Percentiles rank a stretch among this genome's conserved stretches.
These are phyloP conservation scores for Allomyces arbusculus DNA, from an alignment of 192 early-diverging fungal species.

Conservation along the genomic window DNA sequence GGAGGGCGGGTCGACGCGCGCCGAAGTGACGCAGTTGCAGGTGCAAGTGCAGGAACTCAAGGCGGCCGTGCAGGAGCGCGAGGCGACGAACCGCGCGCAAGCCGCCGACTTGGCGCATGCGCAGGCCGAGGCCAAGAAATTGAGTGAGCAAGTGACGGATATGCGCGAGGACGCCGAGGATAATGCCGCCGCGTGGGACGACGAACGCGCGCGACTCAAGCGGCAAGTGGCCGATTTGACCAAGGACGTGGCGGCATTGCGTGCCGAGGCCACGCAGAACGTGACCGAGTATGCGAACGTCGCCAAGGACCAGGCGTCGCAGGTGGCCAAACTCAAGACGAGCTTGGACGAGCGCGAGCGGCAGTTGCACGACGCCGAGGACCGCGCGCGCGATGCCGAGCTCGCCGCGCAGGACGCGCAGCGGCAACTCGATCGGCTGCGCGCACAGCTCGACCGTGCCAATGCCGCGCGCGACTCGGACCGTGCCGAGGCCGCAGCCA, in stretches of 20 bases:
- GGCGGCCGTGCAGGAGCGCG: neutral
- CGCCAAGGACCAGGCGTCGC: slow-evolving; percentile 2
- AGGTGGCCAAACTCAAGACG: slow-evolving; percentile 5
- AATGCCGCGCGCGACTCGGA: slow-evolving; percentile 3
- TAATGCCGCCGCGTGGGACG: neutral
- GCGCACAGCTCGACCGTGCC: neutral
- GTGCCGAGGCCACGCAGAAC: neutral
- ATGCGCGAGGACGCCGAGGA: neutral
- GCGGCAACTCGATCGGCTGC: slow-evolving; percentile 1
- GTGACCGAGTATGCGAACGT: neutral
- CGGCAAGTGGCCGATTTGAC: slow-evolving; percentile 3
- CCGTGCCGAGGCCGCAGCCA: slow-evolving; percentile 3
- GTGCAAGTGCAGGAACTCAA: neutral
- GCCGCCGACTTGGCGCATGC: neutral
- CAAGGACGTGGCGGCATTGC: neutral
- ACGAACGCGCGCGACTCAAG: neutral
- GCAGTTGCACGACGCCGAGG: neutral
- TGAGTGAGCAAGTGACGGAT: neutral
- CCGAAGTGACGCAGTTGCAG: neutral
- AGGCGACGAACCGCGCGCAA: neutral
- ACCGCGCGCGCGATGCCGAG: neutral
- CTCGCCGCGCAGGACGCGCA: slow-evolving; percentile 3
- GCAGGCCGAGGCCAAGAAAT: neutral
- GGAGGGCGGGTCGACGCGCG: neutral
- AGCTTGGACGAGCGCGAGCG: neutral